A percentile compares a stretch with the other conserved stretches of the same genome.
Evolutionary conservation across 2,329 filamentous ascomycete genomes (phyloP).

Genomic region (Xylariaceae sp.): DNA sequence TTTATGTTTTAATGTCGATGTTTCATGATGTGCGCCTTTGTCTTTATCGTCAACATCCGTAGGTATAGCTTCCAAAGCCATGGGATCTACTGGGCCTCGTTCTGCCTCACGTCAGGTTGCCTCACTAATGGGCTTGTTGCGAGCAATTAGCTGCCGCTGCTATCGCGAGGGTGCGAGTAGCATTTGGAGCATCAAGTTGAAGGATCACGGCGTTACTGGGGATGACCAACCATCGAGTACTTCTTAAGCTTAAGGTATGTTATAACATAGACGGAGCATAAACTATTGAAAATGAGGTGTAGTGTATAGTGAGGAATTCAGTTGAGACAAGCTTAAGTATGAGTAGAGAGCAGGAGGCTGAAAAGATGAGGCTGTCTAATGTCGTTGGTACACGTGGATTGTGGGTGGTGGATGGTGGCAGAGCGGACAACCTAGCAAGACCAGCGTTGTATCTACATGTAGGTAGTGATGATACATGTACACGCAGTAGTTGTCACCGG

Average conservation of each 20-base stretch:
- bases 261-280: neutral
- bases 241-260: neutral
- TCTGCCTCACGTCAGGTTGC: slow-evolving; percentile 23
- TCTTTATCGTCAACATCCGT: slow-evolving; percentile 23
- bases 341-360: neutral
- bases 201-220: slow-evolving; percentile 3
- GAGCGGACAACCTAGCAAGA: too few species aligned
- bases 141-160: slow-evolving; percentile 18
- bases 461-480: too few species aligned
- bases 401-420: too few species aligned
- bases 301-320: neutral
- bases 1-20: slow-evolving; percentile 7
- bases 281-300: neutral
- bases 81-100: slow-evolving; percentile 16
- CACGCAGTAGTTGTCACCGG: neutral
- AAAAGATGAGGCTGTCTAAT: neutral
- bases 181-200: slow-evolving; percentile 19
- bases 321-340: too few species aligned
- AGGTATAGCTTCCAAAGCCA: slow-evolving; percentile 20
- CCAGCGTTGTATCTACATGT: too few species aligned
- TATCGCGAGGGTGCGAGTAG: slow-evolving; percentile 23
- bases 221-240: neutral
- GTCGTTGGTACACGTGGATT: neutral
- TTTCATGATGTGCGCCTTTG: slow-evolving; percentile 9
- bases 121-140: slow-evolving; percentile 17